Base-by-base conservation (phyloP, 768 basidiomycete genomes). In the Suillus subluteus region DNA sequence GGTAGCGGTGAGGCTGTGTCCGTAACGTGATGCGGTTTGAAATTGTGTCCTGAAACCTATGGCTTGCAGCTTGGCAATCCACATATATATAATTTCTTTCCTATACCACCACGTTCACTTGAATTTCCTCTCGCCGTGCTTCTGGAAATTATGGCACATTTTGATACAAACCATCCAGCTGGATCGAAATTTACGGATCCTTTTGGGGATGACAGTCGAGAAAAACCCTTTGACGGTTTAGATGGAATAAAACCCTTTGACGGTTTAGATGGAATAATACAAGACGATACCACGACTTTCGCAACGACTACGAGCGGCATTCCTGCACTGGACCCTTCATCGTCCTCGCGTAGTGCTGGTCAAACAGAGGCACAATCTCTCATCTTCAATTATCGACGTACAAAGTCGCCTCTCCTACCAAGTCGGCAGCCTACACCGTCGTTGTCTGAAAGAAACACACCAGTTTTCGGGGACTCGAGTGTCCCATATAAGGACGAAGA, bases 111-210 rank as follows among this genome's bases (percentile, higher is more conserved):
- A 65, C 66, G 43, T 58, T 40, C 54, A 21, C 64, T 38, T 38
- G 9, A 40, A 38, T 61, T 43, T 12, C 23, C 32, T 23, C 41
- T 58, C 50, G 66, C 72, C 55, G 76, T 70, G 66, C 67, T 59
- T 70, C 75, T 71, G 67, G 67, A 40, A 70, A 63, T 58, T 48
- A 77, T 79, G 76, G 76, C 76, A 43, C 41, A 63, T 62, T 66
- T 62, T 30, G 62, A 64, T 46, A 64, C 61, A 13, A 65, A 68
- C 32, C 58, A 70, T 63, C 41, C 65, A 41, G 62, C 46, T 54
- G 40, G 65, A 62, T 69, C 64, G 44, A 52, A 35, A 23, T 63
- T 62, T 62, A 62, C 41, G 37, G 77, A 78, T 62, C 73, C 74
- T 21, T 78, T 77, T 52, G 68, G 70, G 58, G 76, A 75, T 58